Percentiles rank a stretch among this genome's conserved stretches.
Conservation (phyloP, 2,329 filamentous ascomycete genomes). For the Aspergillus persii region DNA sequence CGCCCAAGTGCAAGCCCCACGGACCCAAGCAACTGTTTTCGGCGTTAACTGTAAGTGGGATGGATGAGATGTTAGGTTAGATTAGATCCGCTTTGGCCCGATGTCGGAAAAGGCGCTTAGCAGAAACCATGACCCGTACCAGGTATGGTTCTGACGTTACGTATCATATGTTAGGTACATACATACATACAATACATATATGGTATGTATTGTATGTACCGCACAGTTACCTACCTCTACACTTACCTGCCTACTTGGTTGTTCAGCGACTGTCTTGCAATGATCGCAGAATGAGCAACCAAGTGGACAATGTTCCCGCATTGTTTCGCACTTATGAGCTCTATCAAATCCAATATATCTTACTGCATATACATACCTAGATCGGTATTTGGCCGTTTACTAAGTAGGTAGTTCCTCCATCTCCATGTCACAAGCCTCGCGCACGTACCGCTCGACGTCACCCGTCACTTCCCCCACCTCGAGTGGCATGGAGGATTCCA, state of each 20-base stretch:
- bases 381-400: background rate
- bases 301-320: background rate
- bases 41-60: background rate
- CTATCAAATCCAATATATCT: background rate
- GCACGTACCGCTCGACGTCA: background rate
- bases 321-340: background rate
- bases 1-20: background rate
- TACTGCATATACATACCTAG: no score
- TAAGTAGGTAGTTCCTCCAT: no score
- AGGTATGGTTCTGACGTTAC: no score
- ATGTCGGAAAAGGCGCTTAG: background rate
- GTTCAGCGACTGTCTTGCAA: background rate
- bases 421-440: no score
- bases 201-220: background rate
- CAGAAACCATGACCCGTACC: background rate
- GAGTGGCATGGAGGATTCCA: no score
- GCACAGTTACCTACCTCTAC: slow-evolving; percentile 5
- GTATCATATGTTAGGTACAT: background rate
- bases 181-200: background rate
- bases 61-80: background rate
- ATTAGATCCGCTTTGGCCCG: background rate
- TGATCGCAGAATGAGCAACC: background rate
- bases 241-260: background rate
- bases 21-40: slow-evolving; percentile 4
- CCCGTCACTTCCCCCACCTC: no score